These are phyloP conservation scores for Metschnikowia picachoensis DNA, from an alignment of 805 yeast genomes.

Conservation along the genomic window DNA sequence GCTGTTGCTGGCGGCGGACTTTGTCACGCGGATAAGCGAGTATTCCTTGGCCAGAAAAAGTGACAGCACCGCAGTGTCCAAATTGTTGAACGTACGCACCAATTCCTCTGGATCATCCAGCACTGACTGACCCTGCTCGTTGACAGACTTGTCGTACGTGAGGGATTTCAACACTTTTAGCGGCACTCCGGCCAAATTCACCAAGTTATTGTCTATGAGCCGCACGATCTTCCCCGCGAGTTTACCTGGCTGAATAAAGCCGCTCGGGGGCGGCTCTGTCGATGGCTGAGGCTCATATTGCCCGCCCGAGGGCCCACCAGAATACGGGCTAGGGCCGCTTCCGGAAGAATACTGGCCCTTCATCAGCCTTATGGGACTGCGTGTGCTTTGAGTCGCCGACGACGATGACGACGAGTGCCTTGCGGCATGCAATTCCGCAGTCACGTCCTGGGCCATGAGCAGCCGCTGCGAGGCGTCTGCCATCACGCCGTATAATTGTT, in stretches of 20 bases:
- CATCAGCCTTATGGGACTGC: neutral
- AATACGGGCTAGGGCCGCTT: too few species aligned
- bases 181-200: slow-evolving; percentile 34
- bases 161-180: slow-evolving; percentile 35
- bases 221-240: slow-evolving; percentile 28
- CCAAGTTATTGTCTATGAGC: slow-evolving; percentile 37
- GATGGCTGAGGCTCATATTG: too few species aligned
- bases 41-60: slow-evolving; percentile 41
- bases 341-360: neutral
- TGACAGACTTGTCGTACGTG: slow-evolving; percentile 10
- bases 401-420: too few species aligned
- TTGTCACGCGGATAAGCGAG: slow-evolving; percentile 48
- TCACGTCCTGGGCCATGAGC: slow-evolving; percentile 7
- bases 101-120: slow-evolving; percentile 9
- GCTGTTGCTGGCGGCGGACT: slow-evolving; percentile 50
- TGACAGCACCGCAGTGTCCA: slow-evolving; percentile 44
- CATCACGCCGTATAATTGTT: slow-evolving; percentile 5
- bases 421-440: slow-evolving; percentile 3
- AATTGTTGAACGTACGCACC: slow-evolving; percentile 36
- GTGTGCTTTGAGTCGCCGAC: neutral
- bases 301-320: too few species aligned
- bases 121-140: slow-evolving; percentile 10
- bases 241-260: slow-evolving; percentile 7
- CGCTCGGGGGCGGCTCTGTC: neutral
- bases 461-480: slow-evolving; percentile 1